Evolutionary conservation across 148 eudicot species (phyloP).

Genomic region (Vaccinium myrtillus): DNA sequence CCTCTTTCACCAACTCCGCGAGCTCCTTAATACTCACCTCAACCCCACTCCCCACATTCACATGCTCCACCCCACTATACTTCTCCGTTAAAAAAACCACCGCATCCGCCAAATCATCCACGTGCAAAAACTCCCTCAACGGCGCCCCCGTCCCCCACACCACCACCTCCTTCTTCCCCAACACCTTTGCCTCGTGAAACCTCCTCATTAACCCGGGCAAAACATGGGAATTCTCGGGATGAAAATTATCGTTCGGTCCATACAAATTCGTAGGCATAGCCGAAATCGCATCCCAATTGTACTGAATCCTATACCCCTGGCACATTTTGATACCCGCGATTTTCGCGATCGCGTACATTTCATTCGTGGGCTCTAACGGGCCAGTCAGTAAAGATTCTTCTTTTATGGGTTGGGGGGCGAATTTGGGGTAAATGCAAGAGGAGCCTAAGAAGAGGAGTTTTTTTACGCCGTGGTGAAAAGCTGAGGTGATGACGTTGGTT

Average conservation of each 20-base stretch:
- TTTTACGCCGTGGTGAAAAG: conserved; percentile 48
- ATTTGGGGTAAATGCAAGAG: conserved; percentile 95
- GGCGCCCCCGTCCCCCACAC: conserved; percentile 98
- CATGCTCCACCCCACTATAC: conserved; percentile 78
- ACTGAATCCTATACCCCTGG: conserved; percentile 63
- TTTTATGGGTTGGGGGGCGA: conserved; percentile 88
- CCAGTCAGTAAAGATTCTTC: conserved; percentile 76
- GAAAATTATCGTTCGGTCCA: conserved; percentile 96
- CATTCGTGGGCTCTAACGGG: conserved; percentile 90
- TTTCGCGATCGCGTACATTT: conserved; percentile 94
- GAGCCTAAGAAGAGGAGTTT: conserved; percentile 88
- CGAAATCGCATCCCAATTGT: conserved; percentile 61
- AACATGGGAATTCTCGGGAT: conserved; percentile 93
- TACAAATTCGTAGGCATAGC: conserved; percentile 96
- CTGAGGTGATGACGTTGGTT: conserved; percentile 79
- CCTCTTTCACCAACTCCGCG: conserved; percentile 93
- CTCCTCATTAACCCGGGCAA: conserved; percentile 85
- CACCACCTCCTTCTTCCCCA: conserved; percentile 67
- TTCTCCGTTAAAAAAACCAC: conserved; percentile 71
- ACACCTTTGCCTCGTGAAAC: conserved; percentile 83
- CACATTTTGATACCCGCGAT: conserved; percentile 95
- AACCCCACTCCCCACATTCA: conserved; percentile 96
- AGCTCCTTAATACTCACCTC: conserved; percentile 92
- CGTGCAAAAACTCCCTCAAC: conserved; percentile 86
- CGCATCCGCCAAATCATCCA: conserved; percentile 89